Conservation (phyloP, 768 basidiomycete genomes). For the Suillus subluteus region DNA sequence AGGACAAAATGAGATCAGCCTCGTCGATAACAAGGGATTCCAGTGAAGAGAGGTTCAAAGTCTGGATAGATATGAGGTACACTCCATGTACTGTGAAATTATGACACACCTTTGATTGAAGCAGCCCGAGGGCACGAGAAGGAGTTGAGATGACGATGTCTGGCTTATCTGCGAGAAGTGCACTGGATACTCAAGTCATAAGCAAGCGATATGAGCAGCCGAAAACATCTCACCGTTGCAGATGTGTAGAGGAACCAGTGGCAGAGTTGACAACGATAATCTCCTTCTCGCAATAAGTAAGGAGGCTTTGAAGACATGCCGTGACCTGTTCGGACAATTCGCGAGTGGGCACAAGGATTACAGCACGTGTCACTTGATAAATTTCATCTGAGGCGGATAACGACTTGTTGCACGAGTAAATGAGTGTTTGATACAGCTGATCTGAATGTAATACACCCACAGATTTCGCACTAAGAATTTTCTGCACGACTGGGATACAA, state of each 20-base stretch:
- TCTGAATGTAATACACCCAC: constrained; percentile 47
- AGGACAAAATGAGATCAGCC: constrained; percentile 95
- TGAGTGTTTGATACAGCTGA: not conserved
- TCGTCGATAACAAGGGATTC: constrained; percentile 96
- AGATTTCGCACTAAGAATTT: constrained; percentile 78
- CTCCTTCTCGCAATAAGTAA: constrained; percentile 80
- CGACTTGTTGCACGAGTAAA: constrained; percentile 32
- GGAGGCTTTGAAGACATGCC: constrained; percentile 61
- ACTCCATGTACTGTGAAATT: not conserved
- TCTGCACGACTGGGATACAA: constrained; percentile 88
- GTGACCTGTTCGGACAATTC: constrained; percentile 93
- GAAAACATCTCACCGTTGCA: constrained; percentile 61
- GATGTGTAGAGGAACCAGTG: constrained; percentile 66
- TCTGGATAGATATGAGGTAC: constrained; percentile 40
- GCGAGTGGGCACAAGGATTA: constrained; percentile 87
- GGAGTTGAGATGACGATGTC: constrained; percentile 84
- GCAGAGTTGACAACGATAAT: constrained; percentile 77
- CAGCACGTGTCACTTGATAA: constrained; percentile 65
- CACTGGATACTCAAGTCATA: constrained; percentile 34
- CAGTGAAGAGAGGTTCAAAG: constrained; percentile 64
- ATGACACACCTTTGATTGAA: constrained; percentile 66
- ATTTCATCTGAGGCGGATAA: constrained; percentile 42
- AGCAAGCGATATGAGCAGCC: not conserved
- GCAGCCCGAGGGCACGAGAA: constrained; percentile 63
- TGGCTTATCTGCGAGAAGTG: constrained; percentile 67